Base-by-base conservation (phyloP, 2,329 filamentous ascomycete genomes). In the Pseudogymnoascus sp. region DNA sequence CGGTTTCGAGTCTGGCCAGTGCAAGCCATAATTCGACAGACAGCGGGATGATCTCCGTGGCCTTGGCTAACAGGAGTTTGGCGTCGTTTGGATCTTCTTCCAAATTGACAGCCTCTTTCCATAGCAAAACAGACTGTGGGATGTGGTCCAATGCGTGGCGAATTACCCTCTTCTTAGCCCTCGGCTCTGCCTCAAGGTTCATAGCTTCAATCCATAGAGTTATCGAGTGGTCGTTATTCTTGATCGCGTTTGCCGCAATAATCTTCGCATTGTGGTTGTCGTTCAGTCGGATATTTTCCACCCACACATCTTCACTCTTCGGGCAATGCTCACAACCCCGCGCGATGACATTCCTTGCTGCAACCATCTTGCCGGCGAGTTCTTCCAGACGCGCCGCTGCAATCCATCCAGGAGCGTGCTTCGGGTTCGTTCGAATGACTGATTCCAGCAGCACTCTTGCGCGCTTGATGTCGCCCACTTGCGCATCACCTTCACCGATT, bases 21-120 rank as follows among this genome's bases (percentile, higher is more conserved):
- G 93, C 94, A 50, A 99, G 82, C 94, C 94, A 99, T 1, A 99
- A 78, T 71, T 99, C 95, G 37, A 97, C 88, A 0, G 93, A 96
- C 6, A 95, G 79, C 0, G 93, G 93, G 61, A 99, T 96, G 62
- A 97, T 88, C 68, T 99, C 92, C 0, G 92, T 96, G 0, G 95
- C 95, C 75, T 97, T 97, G 57, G 91, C 92, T 54, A 99, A 83
- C 60, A 99, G 80, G 61, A 99, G 78, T 64, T 87, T 87, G 4
- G 95, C 95, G 76, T 97, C 91, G 30, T 87, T 88, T 0, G 89
- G 84, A 67, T 96, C 88, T 69, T 97, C 93, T 70, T 97, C 94
- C 61, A 97, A 77, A 67, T 97, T 97, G 64, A 99, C 93, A 4
- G 93, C 88, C 71, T 95, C 91, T 72, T 97, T 99, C 94, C 94